Percentiles rank a stretch among this genome's conserved stretches.
Conservation (phyloP, 148 eudicot genomes). For the Rhododendron simsii region DNA sequence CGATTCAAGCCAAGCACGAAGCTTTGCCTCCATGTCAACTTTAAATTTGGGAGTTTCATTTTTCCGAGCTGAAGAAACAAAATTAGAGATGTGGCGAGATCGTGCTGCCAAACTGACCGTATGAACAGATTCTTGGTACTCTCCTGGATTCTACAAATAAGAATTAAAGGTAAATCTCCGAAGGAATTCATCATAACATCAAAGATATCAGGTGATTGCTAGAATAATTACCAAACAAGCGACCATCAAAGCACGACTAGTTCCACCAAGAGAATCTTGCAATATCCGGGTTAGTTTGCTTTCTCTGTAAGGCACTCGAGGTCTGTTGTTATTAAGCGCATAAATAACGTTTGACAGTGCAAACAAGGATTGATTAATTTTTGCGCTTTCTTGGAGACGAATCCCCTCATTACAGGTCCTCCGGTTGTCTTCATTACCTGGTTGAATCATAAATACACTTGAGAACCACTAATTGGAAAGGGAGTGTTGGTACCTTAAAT, state of each 20-base stretch:
- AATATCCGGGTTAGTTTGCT: constrained; percentile 94
- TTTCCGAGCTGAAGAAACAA: constrained; percentile 47
- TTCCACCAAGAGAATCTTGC: constrained; percentile 96
- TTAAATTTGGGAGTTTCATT: constrained; percentile 48
- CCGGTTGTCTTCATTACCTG: constrained; percentile 92
- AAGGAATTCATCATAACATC: not conserved
- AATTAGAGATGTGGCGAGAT: constrained; percentile 72
- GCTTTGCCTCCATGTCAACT: constrained; percentile 86
- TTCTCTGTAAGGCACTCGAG: constrained; percentile 82
- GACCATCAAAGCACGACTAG: constrained; percentile 79
- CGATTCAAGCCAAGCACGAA: constrained; percentile 82
- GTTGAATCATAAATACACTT: constrained; percentile 8
- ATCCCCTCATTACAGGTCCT: constrained; percentile 85
- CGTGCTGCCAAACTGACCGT: constrained; percentile 94
- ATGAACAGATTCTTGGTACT: constrained; percentile 80
- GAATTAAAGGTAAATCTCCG: constrained; percentile 6
- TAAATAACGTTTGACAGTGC: constrained; percentile 84
- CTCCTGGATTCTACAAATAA: constrained; percentile 66
- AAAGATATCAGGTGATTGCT: not conserved
- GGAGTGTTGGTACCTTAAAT: not conserved
- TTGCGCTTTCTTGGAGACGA: constrained; percentile 86
- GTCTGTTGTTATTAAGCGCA: constrained; percentile 71
- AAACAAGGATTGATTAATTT: constrained; percentile 87
- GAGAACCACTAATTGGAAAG: not conserved
- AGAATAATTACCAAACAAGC: constrained; percentile 72